phyloP scores from a whole-genome alignment of 148 eudicot species.

The Silene latifolia region DNA sequence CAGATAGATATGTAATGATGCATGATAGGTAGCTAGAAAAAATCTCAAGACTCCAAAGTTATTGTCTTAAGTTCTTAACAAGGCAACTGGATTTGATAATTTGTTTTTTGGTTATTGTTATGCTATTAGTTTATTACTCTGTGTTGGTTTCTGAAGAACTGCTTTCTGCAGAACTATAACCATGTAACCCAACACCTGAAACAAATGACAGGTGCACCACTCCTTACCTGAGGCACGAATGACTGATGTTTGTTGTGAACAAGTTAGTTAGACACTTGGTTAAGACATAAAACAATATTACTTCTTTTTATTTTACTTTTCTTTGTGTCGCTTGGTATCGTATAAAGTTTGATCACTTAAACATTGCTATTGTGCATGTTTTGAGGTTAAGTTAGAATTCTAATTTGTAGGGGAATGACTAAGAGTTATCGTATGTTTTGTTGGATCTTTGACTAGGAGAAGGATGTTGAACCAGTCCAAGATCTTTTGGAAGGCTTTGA shows the following conservation, averaged over 20 bases:
- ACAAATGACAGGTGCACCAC: too few relatives aligned
- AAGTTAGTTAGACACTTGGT: neutral
- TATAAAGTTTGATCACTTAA: neutral
- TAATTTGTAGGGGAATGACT: neutral
- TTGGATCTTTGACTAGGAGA: constrained; percentile 50
- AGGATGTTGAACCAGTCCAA: constrained; percentile 66
- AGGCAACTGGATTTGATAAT: too few relatives aligned
- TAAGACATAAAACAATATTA: neutral
- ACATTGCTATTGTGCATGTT: neutral
- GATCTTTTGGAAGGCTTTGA: constrained; percentile 77
- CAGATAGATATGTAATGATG: too few relatives aligned
- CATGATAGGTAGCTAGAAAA: too few relatives aligned
- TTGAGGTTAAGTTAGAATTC: neutral
- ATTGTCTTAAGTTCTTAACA: too few relatives aligned
- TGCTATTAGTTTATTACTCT: too few relatives aligned
- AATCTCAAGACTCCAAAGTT: too few relatives aligned
- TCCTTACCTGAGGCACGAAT: too few relatives aligned
- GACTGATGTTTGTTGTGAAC: neutral
- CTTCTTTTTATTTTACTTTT: neutral
- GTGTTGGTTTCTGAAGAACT: too few relatives aligned
- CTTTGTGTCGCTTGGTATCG: neutral
- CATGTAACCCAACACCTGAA: too few relatives aligned
- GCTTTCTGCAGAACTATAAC: too few relatives aligned
- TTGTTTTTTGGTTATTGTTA: too few relatives aligned
- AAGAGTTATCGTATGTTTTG: neutral